Conservation (phyloP, 371 early-diverging fungal species). For the Apophysomyces sp. region DNA sequence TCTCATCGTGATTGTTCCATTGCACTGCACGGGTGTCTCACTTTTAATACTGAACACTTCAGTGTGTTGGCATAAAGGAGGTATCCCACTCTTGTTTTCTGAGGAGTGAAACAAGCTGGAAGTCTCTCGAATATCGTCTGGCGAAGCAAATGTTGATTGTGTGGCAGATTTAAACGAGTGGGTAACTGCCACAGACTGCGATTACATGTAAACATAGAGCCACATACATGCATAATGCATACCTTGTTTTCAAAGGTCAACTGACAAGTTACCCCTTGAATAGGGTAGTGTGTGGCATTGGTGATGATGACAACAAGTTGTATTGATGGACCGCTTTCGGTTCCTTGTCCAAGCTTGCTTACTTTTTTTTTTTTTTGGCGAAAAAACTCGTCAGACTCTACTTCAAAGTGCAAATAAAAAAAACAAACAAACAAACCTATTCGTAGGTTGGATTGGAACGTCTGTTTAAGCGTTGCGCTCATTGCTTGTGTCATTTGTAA, state of each 20-base stretch:
- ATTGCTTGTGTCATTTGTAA: constrained; percentile 22
- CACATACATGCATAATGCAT: background rate
- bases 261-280: background rate
- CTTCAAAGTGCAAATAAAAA: background rate
- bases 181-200: background rate
- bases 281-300: constrained; percentile 12
- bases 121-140: background rate
- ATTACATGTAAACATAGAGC: background rate
- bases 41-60: constrained; percentile 14
- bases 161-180: background rate
- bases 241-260: constrained; percentile 7
- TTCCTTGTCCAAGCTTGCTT: constrained; percentile 8
- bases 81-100: background rate
- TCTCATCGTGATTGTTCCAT: constrained; percentile 18
- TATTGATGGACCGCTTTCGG: constrained; percentile 4
- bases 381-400: no score
- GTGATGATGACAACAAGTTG: constrained; percentile 8
- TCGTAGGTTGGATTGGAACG: constrained; percentile 18
- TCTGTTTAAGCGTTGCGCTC: constrained; percentile 21
- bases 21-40: constrained; percentile 15
- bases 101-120: constrained; percentile 1
- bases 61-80: constrained; percentile 6
- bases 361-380: constrained; percentile 2
- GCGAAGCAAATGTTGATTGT: background rate
- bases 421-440: constrained; percentile 11